Evolutionary conservation across 2,329 filamentous ascomycete species (phyloP).

Genomic region (Rhinocladiella mackenziei): DNA sequence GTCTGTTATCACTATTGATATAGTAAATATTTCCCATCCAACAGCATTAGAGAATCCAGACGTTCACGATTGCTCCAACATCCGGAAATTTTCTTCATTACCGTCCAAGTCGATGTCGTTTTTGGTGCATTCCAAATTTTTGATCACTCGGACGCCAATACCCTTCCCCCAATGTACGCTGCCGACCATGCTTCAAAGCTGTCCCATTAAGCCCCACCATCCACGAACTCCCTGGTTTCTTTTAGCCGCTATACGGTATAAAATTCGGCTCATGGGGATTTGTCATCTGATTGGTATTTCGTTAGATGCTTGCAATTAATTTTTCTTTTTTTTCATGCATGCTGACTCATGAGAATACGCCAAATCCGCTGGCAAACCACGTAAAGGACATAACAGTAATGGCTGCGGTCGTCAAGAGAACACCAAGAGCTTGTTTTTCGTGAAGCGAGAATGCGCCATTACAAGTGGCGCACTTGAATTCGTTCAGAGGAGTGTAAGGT

Average conservation of each 20-base stretch:
- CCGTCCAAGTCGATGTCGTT: background rate
- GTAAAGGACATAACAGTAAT: conserved; percentile 58
- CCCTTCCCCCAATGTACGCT: conserved; percentile 15
- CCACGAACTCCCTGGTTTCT: conserved; percentile 7
- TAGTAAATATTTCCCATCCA: conserved; percentile 9
- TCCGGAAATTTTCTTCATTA: conserved; percentile 10
- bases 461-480: conserved; percentile 56
- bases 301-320: conserved; percentile 13
- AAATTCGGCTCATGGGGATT: conserved; percentile 15
- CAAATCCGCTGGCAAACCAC: conserved; percentile 46
- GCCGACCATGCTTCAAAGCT: conserved; percentile 9
- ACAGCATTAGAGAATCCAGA: conserved; percentile 1
- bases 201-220: conserved; percentile 3
- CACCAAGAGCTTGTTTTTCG: conserved; percentile 54
- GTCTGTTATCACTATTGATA: background rate
- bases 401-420: conserved; percentile 52
- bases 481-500: conserved; percentile 35
- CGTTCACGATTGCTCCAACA: background rate
- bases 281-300: conserved; percentile 19
- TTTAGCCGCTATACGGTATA: conserved; percentile 18
- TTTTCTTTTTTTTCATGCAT: background rate
- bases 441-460: conserved; percentile 48
- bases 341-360: conserved; percentile 29
- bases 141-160: conserved; percentile 9
- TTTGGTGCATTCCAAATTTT: conserved; percentile 13